Evolutionary conservation across 164 flowering plant genomes (phyloP), one percentile per base, ranked within the genome.

Genomic region (Dillenia suffruticosa): DNA sequence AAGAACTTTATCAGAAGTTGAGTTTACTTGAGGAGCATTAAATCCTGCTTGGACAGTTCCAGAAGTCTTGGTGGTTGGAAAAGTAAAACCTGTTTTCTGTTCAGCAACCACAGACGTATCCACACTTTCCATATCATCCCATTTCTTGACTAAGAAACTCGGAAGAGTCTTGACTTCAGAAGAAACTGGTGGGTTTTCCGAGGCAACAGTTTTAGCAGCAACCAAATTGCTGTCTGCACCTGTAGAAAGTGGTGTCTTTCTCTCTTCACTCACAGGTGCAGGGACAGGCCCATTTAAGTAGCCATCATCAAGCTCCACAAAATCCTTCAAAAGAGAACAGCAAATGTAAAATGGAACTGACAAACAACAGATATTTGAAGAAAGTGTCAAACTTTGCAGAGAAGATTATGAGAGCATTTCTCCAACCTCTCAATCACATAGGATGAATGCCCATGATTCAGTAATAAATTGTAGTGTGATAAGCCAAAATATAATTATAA

Each of bases 231-330:
- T 59, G 15, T 69, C 74, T 10, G 26, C 56, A 47, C 44, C 44
- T 15, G 70, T 46, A 0, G 59, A n/a, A 17, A 68, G 71, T 53
- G 49, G 32, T 47, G 67, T 69, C 62, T 59, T 77, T 63, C 24
- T 68, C 44, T 62, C 73, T 56, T 67, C 70, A 49, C 26, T 24
- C 24, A 55, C 16, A 22, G 71, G 46, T 63, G 56, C 68, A 59
- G 40, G 45, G 50, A 54, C 68, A 59, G 40, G 45, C 12, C 69
- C 78, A 72, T 65, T 65, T 51, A 61, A 50, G 69, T 53, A 44
- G 19, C 44, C 60, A 55, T 82, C 90, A 62, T 84, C 90, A 69
- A 84, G 65, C 24, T 92, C 95, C 73, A 84, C 22, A 64, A 11
- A 79, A 72, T 82, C 92, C 90, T 89, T 63, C 67, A 71, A 62